Percentiles rank a stretch among this genome's conserved stretches.
Evolutionary conservation across 2,329 filamentous ascomycete species (phyloP).

Genomic region (Coleophoma cylindrospora): DNA sequence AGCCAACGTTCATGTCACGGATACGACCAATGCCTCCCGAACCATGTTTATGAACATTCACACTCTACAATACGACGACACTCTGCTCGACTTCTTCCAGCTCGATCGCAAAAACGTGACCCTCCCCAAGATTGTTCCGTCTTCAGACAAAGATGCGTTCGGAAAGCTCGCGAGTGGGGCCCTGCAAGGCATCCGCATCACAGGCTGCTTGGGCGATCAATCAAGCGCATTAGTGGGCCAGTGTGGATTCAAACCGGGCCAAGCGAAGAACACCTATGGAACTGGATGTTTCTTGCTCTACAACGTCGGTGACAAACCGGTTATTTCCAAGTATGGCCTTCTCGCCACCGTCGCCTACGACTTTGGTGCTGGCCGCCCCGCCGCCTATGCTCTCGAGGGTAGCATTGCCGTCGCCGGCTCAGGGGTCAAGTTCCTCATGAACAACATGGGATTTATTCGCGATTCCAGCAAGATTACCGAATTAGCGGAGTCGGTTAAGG

Average conservation of each 20-base stretch:
- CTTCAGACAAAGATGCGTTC: constrained; percentile 64
- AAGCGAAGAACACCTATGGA: constrained; percentile 82
- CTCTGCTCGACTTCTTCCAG: constrained; percentile 69
- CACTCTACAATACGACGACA: constrained; percentile 68
- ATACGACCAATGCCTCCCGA: constrained; percentile 76
- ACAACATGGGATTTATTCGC: constrained; percentile 59
- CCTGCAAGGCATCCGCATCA: constrained; percentile 64
- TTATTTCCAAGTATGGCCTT: constrained; percentile 72
- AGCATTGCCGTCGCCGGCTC: constrained; percentile 74
- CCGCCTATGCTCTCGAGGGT: constrained; percentile 72
- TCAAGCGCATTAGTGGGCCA: constrained; percentile 78
- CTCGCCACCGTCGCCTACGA: constrained; percentile 75
- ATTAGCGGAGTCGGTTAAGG: constrained; percentile 56
- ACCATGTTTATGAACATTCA: constrained; percentile 87
- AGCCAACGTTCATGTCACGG: constrained; percentile 66
- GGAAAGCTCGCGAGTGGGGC: constrained; percentile 56
- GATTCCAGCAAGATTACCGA: constrained; percentile 59
- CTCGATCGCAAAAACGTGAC: constrained; percentile 64
- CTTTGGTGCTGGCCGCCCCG: constrained; percentile 58
- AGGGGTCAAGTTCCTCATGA: constrained; percentile 67
- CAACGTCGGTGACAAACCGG: constrained; percentile 74
- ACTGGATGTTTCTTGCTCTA: constrained; percentile 83
- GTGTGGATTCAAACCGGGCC: constrained; percentile 69
- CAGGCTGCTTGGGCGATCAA: constrained; percentile 76
- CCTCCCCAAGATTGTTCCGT: constrained; percentile 73